A percentile compares a stretch with the other conserved stretches of the same genome.
These are phyloP conservation scores for Epichloe coenophiala DNA, from an alignment of 2,329 filamentous ascomycete species.

Conservation along the genomic window DNA sequence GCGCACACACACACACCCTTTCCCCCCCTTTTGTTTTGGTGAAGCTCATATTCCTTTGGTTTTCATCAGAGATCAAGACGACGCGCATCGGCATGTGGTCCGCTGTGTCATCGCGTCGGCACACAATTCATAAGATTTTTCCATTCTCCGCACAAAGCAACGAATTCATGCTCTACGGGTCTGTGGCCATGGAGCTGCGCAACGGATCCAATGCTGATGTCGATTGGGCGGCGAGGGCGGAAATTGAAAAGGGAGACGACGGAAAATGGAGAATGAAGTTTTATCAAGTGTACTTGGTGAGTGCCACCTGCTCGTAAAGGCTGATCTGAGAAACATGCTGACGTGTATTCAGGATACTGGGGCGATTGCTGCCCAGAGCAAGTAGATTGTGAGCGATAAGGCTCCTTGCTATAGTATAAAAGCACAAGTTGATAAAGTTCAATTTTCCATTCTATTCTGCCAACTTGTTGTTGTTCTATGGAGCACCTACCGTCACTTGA, in stretches of 20 bases:
- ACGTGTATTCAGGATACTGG: slow-evolving; percentile 3
- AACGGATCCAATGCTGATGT: slow-evolving; percentile 19
- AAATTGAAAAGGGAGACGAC: slow-evolving; percentile 31
- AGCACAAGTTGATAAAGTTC: too few relatives aligned
- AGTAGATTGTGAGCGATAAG: background rate
- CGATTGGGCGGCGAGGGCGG: slow-evolving; percentile 41
- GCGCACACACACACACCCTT: too few relatives aligned
- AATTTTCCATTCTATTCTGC: too few relatives aligned
- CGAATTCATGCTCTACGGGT: slow-evolving; percentile 21
- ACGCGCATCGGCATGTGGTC: slow-evolving; percentile 19
- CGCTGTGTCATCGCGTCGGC: slow-evolving; percentile 14
- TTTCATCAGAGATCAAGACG: slow-evolving; percentile 15
- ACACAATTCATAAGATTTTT: slow-evolving; percentile 18
- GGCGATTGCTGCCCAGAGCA: slow-evolving; percentile 1
- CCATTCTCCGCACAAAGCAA: slow-evolving; percentile 13
- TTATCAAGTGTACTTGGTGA: slow-evolving; percentile 41
- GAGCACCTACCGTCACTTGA: background rate
- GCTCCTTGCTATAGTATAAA: too few relatives aligned
- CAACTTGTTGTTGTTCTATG: too few relatives aligned
- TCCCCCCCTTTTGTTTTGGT: too few relatives aligned
- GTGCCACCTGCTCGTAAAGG: slow-evolving; percentile 7
- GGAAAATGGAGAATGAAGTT: slow-evolving; percentile 39
- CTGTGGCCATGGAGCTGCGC: slow-evolving; percentile 15
- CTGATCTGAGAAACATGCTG: background rate
- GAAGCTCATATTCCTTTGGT: background rate